Base-by-base conservation (phyloP, 1,139 yeast genomes). In the Hanseniaspora sp. region DNA sequence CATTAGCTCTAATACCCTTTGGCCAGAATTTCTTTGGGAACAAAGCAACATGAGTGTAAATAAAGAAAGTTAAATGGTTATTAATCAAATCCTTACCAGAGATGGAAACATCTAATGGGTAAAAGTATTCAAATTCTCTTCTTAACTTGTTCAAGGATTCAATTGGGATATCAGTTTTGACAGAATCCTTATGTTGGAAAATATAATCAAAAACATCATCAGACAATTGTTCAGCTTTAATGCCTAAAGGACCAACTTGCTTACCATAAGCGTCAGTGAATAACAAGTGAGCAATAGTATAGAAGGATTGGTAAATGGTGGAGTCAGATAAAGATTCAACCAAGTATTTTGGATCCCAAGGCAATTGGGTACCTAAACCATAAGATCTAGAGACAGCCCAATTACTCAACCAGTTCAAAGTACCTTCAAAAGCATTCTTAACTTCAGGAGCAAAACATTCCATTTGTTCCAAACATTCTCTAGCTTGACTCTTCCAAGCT, bases 331-430 rank as follows among this genome's bases (percentile, higher is more conserved):
- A 77, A 23, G 96, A 88, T 72, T 94, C 99, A 56, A 94, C 92
- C 66, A 94, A 78, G 67, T 84, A 90, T 69, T 83, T 83, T 62
- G 85, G 83, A 72, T 94, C 99, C 99, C 99, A 94, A 58, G 99
- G 99, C 61, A 94, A 79, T 69, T 76, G 83, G 57, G 97, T 83
- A 68, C 99, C 99, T 62, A 94, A 77, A 68, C 98, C 99, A 64
- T 86, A 94, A 59, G 95, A 83, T 76, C 98, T 86, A 57, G 95
- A 86, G 59, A 94, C 86, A 54, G 99, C 98, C 99, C 99, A 94
- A 74, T 88, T 90, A 73, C 85, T 86, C 67, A 94, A 80, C 99
- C 99, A 94, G 61, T 84, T 95, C 62, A 94, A 76, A 56, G 86
- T 95, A 70, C 90, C 92, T 71, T 90, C 96, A 65, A 92, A 90